Evolutionary conservation across 2,329 filamentous ascomycete species (phyloP), one percentile per base, ranked within the genome.

Genomic region (Hypomyces perniciosus): DNA sequence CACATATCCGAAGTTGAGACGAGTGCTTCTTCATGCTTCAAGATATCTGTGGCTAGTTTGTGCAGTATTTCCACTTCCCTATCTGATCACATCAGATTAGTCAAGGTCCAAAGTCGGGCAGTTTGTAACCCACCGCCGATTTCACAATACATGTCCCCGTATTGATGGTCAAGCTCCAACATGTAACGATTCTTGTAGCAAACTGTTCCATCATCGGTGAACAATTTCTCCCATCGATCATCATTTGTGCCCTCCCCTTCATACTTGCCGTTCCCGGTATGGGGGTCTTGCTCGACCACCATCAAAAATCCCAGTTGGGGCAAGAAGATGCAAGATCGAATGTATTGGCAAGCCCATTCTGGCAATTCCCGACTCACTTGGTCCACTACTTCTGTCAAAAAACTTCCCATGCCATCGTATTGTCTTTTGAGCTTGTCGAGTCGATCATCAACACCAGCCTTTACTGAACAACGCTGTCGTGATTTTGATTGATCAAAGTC

Each of bases 271-370:
- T 75, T 70, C 0, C 81, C 81, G 2, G 78, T 82, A 1, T 73
- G 65, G 10, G 61, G 54, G 41, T 67, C 60, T 8, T 54, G 51
- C 57, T 90, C 80, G 12, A 95, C 83, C 0, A 86, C 83, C 2
- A 90, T 87, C 35, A 96, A 78, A 63, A 96, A 99, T 0, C 93
- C 93, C 35, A 96, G 80, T 61, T 96, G 90, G 0, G 91, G 92
- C 55, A 95, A 86, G 65, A 93, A 96, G 13, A 93, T 86, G 55
- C 95, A 95, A 49, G 91, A 91, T 33, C 77, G 73, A 10, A 85
- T 69, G 53, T 79, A 74, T 30, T 68, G 64, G 28, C 66, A 65
- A 13, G 75, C 74, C 74, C 77, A 77, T 53, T 78, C 73, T 1
- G 90, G 85, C 20, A 93, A 72, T 1, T 76, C 74, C 10, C 68